A percentile compares a stretch with the other conserved stretches of the same genome.
phyloP scores from a whole-genome alignment of 2,329 filamentous ascomycete genomes.

The Chaetomium strumarium region DNA sequence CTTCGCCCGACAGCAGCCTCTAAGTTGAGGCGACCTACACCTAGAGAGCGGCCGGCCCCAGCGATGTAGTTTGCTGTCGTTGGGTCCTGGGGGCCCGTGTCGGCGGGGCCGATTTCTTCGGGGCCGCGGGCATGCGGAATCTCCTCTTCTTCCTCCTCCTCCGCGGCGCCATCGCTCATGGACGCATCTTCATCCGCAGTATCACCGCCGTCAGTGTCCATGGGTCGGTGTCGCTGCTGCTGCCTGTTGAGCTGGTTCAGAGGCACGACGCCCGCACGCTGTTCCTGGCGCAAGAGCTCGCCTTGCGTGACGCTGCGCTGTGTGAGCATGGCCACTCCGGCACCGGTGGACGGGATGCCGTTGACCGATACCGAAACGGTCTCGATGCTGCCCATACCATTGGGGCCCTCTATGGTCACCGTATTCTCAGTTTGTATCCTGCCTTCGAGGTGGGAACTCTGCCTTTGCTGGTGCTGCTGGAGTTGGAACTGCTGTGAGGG shows the following conservation, averaged over 20 bases:
- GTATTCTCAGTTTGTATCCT: slow-evolving; percentile 68
- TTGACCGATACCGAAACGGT: slow-evolving; percentile 74
- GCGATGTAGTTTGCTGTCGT: slow-evolving; percentile 36
- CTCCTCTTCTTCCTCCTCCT: slow-evolving; percentile 43
- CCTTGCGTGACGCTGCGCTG: slow-evolving; percentile 67
- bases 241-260: slow-evolving; percentile 51
- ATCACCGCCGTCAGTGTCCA: background rate
- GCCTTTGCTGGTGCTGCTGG: slow-evolving; percentile 19
- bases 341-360: slow-evolving; percentile 52
- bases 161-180: slow-evolving; percentile 27
- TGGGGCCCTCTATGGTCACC: slow-evolving; percentile 74
- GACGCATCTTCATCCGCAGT: slow-evolving; percentile 25
- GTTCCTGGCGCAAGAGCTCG: slow-evolving; percentile 79
- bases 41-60: slow-evolving; percentile 25
- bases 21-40: slow-evolving; percentile 43
- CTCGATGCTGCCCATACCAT: slow-evolving; percentile 72
- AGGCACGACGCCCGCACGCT: slow-evolving; percentile 73
- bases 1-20: slow-evolving; percentile 54
- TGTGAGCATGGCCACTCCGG: slow-evolving; percentile 22
- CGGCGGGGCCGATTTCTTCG: slow-evolving; percentile 75
- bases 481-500: slow-evolving; percentile 6
- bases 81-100: slow-evolving; percentile 67
- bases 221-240: slow-evolving; percentile 30
- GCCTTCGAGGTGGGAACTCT: slow-evolving; percentile 43
- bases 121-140: slow-evolving; percentile 80